Conservation (phyloP, 768 basidiomycete genomes). For the Serpula lacrymans region DNA sequence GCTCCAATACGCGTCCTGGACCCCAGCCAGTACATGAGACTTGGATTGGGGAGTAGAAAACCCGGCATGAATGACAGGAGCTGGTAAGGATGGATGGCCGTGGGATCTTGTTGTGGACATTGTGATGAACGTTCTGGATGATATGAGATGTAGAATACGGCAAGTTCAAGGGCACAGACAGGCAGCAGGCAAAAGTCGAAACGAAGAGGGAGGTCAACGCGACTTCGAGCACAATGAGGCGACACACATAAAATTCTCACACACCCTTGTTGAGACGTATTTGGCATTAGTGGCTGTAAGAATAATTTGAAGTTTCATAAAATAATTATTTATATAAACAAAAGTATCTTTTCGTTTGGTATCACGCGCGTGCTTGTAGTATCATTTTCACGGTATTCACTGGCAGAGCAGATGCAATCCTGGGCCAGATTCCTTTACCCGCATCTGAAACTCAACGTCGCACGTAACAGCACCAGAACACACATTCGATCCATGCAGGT, state of each 20-base stretch:
- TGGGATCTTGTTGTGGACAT: slow-evolving; percentile 59
- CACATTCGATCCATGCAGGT: no score
- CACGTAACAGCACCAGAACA: no score
- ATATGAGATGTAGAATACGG: neutral
- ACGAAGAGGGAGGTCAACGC: slow-evolving; percentile 19
- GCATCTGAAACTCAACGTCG: no score
- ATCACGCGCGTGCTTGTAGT: no score
- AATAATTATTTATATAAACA: no score
- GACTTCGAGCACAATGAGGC: slow-evolving; percentile 21
- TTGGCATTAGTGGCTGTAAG: slow-evolving; percentile 19
- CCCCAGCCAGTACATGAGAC: slow-evolving; percentile 82
- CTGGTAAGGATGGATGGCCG: slow-evolving; percentile 62
- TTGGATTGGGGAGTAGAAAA: slow-evolving; percentile 76
- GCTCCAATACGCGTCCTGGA: slow-evolving; percentile 97
- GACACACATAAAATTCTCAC: slow-evolving; percentile 16
- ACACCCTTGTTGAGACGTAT: slow-evolving; percentile 18
- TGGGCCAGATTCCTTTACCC: no score
- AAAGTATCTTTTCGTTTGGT: no score
- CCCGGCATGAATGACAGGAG: slow-evolving; percentile 69
- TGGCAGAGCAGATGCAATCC: no score
- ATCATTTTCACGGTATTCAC: no score
- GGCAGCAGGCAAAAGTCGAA: slow-evolving; percentile 10
- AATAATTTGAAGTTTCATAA: no score
- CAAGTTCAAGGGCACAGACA: neutral
- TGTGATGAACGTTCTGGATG: slow-evolving; percentile 2